Conservation (phyloP, 2,329 filamentous ascomycete genomes). For the Iodosphaeria phyllophila region DNA sequence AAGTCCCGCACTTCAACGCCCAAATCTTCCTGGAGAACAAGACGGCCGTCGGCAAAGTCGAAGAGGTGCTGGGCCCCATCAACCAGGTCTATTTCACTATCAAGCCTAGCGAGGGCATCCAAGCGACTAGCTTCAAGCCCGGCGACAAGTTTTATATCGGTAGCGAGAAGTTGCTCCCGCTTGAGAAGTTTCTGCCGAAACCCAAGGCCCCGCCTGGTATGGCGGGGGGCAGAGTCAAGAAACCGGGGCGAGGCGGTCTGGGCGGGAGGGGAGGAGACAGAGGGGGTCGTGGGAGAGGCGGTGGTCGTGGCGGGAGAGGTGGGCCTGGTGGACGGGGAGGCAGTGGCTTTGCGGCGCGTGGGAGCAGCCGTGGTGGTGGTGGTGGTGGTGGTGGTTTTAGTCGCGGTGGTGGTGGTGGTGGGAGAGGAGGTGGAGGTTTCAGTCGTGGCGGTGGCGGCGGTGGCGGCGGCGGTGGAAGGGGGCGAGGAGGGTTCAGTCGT, state of each 20-base stretch:
- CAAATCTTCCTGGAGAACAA: conserved; percentile 99
- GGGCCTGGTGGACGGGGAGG: conserved; percentile 32
- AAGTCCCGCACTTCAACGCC: conserved; percentile 98
- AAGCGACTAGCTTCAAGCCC: conserved; percentile 82
- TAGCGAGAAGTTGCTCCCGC: conserved; percentile 79
- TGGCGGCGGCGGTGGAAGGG: conserved; percentile 5
- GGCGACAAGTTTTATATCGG: conserved; percentile 97
- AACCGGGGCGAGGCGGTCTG: conserved; percentile 52
- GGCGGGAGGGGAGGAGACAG: conserved; percentile 27
- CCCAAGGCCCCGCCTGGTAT: conserved; percentile 57
- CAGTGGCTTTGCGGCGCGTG: conserved; percentile 16
- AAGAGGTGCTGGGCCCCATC: conserved; percentile 92
- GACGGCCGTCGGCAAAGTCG: conserved; percentile 84
- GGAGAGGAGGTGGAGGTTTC: conserved; percentile 19
- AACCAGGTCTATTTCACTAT: conserved; percentile 98
- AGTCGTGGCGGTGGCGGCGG: conserved; percentile 15
- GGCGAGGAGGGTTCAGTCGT: conserved; percentile 1
- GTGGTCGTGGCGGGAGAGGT: conserved; percentile 30
- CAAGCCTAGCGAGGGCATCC: conserved; percentile 91
- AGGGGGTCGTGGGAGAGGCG: conserved; percentile 13
- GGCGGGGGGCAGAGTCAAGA: conserved; percentile 40
- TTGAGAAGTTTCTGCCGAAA: conserved; percentile 94
- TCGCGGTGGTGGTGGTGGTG: conserved; percentile 39
- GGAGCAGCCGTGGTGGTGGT: conserved; percentile 13
- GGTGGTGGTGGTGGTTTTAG: conserved; percentile 21